Evolutionary conservation across 2,329 filamentous ascomycete species (phyloP).

Genomic region (Dactylellina sp.): DNA sequence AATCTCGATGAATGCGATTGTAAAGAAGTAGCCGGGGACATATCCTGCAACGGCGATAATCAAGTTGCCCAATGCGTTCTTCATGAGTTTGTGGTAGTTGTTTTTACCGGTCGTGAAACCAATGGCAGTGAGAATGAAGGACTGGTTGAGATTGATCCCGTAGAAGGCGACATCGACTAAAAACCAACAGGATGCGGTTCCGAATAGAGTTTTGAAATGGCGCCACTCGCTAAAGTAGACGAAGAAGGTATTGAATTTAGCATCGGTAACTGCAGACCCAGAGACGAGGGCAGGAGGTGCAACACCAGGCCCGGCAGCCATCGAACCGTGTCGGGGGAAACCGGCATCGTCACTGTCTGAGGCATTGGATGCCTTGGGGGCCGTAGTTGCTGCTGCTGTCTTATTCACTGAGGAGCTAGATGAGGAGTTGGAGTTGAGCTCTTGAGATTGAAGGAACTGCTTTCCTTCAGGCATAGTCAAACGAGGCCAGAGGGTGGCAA

Average conservation of each 20-base stretch:
- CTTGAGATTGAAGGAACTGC: constrained; percentile 59
- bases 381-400: constrained; percentile 4
- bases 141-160: constrained; percentile 63
- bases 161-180: constrained; percentile 53
- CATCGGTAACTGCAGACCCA: constrained; percentile 38
- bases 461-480: constrained; percentile 60
- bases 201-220: constrained; percentile 62
- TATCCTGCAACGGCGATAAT: constrained; percentile 62
- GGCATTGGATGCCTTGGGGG: constrained; percentile 14
- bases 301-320: constrained; percentile 36
- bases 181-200: constrained; percentile 60
- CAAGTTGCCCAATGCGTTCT: constrained; percentile 63
- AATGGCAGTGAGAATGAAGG: constrained; percentile 62
- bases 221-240: constrained; percentile 62
- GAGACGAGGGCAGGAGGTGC: constrained; percentile 49
- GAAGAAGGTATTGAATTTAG: constrained; percentile 60
- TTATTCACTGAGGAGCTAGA: constrained; percentile 24
- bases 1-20: constrained; percentile 60
- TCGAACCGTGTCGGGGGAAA: constrained; percentile 27
- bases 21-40: constrained; percentile 61
- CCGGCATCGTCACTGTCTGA: constrained; percentile 65
- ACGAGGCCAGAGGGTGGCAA: constrained; percentile 59
- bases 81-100: constrained; percentile 62
- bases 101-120: constrained; percentile 62
- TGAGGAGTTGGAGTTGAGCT: constrained; percentile 56